Evolutionary conservation across 202 grass and related monocot genomes (phyloP), one percentile per base, ranked within the genome.

Genomic region (Brachypodium distachyon): DNA sequence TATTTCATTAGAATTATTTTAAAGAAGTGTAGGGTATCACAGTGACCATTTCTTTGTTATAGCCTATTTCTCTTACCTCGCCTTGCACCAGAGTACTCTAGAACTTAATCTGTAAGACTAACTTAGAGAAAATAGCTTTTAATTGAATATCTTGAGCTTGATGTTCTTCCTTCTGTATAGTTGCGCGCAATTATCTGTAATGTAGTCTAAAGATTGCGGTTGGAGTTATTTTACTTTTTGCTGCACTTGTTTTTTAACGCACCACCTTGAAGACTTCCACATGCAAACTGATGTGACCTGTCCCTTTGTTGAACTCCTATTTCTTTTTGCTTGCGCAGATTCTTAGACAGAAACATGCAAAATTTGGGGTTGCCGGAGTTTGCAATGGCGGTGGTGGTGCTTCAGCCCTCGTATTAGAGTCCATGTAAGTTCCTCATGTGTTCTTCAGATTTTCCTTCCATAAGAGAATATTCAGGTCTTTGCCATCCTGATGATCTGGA

Each of bases 321-420:
- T 6, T 12, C 50, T 44, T 79, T 80, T 56, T 63, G 48, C 36
- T 77, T n/a, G 6, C 31, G 12, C 89, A 95, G 91, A 87, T 88
- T 37, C 91, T 95, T 77, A 83, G 55, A 68, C 84, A 92, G 28
- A 92, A 69, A 85, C 74, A 85, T 74, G 96, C 87, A 70, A 99
- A 83, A 59, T 87, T 88, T 64, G 96, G 96, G 84, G 96, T 95
- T 51, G 89, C 91, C 40, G 96, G 87, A 68, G 83, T 98, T 85
- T 98, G 96, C 83, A 98, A 95, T 42, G 96, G 96, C 8, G 96
- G 96, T 0, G 96, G 96, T 6, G 96, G 96, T 25, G 89, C 96
- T 67, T 98, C 91, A 52, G 84, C 96, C 8, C 51, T 98, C 28
- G 91, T 98, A 61, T 26, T 98, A 51, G 89, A 98, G 84, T 74